These are phyloP conservation scores for Lumnitzera littorea DNA, from an alignment of 345 rosid species.

Conservation along the genomic window DNA sequence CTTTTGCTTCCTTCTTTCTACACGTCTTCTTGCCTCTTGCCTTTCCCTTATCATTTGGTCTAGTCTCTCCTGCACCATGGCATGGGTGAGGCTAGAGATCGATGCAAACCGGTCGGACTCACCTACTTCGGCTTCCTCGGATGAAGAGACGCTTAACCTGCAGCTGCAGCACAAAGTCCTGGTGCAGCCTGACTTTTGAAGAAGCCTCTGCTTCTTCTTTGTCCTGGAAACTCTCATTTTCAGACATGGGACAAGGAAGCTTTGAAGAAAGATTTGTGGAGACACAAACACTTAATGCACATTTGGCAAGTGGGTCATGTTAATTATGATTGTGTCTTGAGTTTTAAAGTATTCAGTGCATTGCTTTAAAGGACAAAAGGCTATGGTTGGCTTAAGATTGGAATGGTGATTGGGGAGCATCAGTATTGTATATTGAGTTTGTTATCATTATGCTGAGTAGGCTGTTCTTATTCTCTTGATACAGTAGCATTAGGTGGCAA, in stretches of 20 bases:
- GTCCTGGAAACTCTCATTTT: slow-evolving; percentile 25
- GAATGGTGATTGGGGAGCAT: slow-evolving; percentile 9
- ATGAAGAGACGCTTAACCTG: slow-evolving; percentile 63
- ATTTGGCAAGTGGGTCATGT: slow-evolving; percentile 14
- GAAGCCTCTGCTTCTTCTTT: slow-evolving; percentile 37
- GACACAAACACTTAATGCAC: slow-evolving; percentile 3
- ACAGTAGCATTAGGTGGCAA: slow-evolving; percentile 12
- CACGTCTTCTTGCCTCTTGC: slow-evolving; percentile 30
- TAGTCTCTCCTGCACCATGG: slow-evolving; percentile 81
- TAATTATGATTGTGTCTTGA: slow-evolving; percentile 15
- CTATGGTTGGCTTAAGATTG: slow-evolving; percentile 4
- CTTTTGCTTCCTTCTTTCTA: slow-evolving; percentile 26
- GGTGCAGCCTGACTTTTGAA: slow-evolving; percentile 35
- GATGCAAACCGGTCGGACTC: slow-evolving; percentile 36
- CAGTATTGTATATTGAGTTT: slow-evolving; percentile 12
- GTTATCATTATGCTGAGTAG: slow-evolving; percentile 13
- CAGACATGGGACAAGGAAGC: not conserved
- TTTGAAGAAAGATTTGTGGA: slow-evolving; percentile 8
- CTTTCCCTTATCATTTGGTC: slow-evolving; percentile 69
- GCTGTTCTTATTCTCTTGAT: not conserved
- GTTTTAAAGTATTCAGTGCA: slow-evolving; percentile 4
- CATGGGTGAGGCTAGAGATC: slow-evolving; percentile 72
- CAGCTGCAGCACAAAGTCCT: slow-evolving; percentile 61
- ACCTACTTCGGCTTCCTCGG: slow-evolving; percentile 41
- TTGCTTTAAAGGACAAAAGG: not conserved